Percentiles rank a stretch among this genome's conserved stretches.
These are phyloP conservation scores for Senna siamea DNA, from an alignment of 306 rosid species.

Conservation along the genomic window DNA sequence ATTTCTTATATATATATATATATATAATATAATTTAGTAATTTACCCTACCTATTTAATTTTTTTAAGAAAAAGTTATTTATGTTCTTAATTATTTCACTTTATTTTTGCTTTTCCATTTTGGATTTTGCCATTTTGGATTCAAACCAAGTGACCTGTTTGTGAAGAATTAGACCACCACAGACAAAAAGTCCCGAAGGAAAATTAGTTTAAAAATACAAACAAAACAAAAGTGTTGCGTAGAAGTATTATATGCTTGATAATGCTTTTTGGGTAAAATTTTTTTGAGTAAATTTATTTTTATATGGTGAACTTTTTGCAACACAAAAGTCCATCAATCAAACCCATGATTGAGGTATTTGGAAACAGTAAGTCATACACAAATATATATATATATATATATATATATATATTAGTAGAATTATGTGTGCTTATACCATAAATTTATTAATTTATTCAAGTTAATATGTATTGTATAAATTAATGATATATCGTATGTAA, in stretches of 20 bases:
- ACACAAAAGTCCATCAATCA: background rate
- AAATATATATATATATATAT: background rate
- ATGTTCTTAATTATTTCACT: too few species aligned
- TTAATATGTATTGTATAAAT: too few species aligned
- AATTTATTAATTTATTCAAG: too few species aligned
- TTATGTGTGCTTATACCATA: too few species aligned
- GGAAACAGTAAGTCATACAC: background rate
- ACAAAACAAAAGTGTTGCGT: slow-evolving; percentile 5
- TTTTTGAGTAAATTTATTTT: background rate
- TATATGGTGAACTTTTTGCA: background rate
- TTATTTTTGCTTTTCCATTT: background rate
- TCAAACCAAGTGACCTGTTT: background rate
- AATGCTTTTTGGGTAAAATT: background rate
- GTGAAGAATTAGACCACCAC: background rate
- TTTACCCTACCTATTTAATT: too few species aligned
- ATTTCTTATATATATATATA: too few species aligned
- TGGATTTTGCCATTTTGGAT: background rate
- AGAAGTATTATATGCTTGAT: background rate
- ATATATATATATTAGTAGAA: too few species aligned
- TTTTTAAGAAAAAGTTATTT: too few species aligned
- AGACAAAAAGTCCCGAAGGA: background rate
- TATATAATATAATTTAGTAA: too few species aligned
- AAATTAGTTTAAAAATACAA: background rate
- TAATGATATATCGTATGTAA: too few species aligned
- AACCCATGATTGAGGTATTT: background rate